Evolutionary conservation across 495 filamentous ascomycete genomes (phyloP), one percentile per base, ranked within the genome.

Genomic region (Durotheca rogersii): DNA sequence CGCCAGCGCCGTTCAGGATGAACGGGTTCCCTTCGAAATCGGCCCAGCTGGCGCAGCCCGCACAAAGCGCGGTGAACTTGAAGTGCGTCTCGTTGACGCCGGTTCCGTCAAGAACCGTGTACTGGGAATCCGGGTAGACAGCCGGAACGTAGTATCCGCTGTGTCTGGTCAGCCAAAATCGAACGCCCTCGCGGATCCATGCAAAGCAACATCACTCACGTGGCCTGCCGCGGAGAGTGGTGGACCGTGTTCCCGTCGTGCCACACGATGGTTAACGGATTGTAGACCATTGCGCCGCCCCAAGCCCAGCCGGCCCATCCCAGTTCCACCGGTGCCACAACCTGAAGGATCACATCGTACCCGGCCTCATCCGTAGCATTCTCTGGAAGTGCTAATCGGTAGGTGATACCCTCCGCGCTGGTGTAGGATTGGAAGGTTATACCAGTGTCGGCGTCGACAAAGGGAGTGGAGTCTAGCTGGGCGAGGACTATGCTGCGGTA

Each of bases 241-340:
- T 65, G 61, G 14, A 71, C 69, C 14, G 62, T 58, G 19, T 61
- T 48, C 6, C 71, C 72, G 30, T 76, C 68, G 15, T 60, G 61
- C 72, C 72, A 76, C 11, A 61, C 66, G 15, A 76, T 59, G 25
- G 69, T 67, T 11, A 76, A 54, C 1, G 72, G 72, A 56, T 74
- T 72, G 58, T 76, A 76, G 2, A 69, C 71, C 72, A 74, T 74
- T 32, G 67, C 45, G 16, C 72, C 72, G 2, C 72, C 72, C 72
- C 72, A 76, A 14, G 72, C 70, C 46, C 70, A 66, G 16, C 69
- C 72, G 37, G 62, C 72, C 72, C 72, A 76, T 30, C 72, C 72
- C 17, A 74, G 39, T 11, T 36, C 46, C 29, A 66, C 60, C 12
- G 72, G 72, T 0, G 64, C 58, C 7, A 65, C 64, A 17, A 76